Evolutionary conservation across 148 eudicot species (phyloP).

Genomic region (Heliamphora exappendiculata): DNA sequence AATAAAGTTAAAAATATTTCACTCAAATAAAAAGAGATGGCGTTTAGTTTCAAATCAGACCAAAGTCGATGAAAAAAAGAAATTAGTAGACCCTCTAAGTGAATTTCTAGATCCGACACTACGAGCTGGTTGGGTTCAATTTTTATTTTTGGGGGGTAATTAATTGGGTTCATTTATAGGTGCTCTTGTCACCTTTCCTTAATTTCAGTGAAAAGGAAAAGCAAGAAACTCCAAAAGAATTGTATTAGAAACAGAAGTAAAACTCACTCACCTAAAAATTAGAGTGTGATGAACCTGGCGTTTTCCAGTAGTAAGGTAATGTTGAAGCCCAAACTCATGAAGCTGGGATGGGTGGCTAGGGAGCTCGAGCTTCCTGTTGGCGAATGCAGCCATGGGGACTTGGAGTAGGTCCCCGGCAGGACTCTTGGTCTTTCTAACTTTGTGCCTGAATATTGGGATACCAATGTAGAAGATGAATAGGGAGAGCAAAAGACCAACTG

Average conservation of each 20-base stretch:
- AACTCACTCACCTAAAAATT: constrained; percentile 43
- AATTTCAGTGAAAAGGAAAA: background rate
- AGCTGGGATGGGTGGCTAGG: constrained; percentile 26
- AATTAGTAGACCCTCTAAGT: too few relatives aligned
- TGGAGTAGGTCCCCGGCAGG: constrained; percentile 49
- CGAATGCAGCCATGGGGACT: constrained; percentile 34
- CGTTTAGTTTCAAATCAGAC: too few relatives aligned
- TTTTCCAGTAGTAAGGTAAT: constrained; percentile 23
- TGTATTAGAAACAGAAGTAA: background rate
- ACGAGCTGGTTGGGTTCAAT: too few relatives aligned
- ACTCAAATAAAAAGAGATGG: too few relatives aligned
- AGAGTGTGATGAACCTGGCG: constrained; percentile 36
- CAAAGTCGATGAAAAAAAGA: too few relatives aligned
- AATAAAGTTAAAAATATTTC: too few relatives aligned
- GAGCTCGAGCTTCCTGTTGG: constrained; percentile 38
- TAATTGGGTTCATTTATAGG: too few relatives aligned
- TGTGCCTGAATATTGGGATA: constrained; percentile 65
- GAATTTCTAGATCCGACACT: too few relatives aligned
- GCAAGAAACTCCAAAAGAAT: background rate
- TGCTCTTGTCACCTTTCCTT: too few relatives aligned
- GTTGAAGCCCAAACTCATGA: constrained; percentile 37
- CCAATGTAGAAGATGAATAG: constrained; percentile 66
- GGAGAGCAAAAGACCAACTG: constrained; percentile 53
- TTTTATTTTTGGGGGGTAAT: too few relatives aligned
- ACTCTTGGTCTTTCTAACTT: constrained; percentile 39